Evolutionary conservation across 768 basidiomycete species (phyloP).

Genomic region (Boletus tylopilopsis): DNA sequence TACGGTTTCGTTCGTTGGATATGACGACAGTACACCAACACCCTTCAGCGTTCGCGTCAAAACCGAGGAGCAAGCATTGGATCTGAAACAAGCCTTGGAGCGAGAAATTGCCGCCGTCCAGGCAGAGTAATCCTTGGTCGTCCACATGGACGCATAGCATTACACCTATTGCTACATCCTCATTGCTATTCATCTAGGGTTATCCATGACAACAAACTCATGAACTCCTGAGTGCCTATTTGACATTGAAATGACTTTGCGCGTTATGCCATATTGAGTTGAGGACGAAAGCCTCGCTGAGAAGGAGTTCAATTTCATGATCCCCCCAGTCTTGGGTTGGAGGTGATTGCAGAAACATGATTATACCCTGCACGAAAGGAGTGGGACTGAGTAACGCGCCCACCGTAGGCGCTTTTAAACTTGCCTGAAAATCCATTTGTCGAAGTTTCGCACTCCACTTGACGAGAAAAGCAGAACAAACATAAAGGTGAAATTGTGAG

Average conservation of each 20-base stretch:
- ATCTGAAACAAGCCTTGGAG: conserved; percentile 57
- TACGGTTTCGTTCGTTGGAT: conserved; percentile 62
- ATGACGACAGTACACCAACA: conserved; percentile 51
- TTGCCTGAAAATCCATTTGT: conserved; percentile 97
- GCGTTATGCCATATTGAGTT: conserved; percentile 92
- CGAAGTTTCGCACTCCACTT: conserved; percentile 92
- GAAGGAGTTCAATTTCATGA: conserved; percentile 91
- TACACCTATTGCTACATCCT: conserved; percentile 25
- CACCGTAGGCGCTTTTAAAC: conserved; percentile 12
- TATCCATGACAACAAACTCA: not conserved
- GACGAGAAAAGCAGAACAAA: conserved; percentile 95
- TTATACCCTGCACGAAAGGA: conserved; percentile 68
- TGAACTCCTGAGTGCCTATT: conserved; percentile 25
- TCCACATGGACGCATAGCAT: conserved; percentile 12
- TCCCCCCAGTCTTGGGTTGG: conserved; percentile 95
- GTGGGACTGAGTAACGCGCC: not conserved
- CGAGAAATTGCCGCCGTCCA: conserved; percentile 54
- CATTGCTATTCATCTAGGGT: conserved; percentile 11
- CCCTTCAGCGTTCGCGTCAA: conserved; percentile 62
- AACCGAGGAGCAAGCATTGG: conserved; percentile 53
- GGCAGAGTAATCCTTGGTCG: conserved; percentile 7
- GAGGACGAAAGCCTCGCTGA: conserved; percentile 94
- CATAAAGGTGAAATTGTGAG: conserved; percentile 97
- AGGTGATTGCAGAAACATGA: conserved; percentile 95
- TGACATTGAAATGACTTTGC: conserved; percentile 77